Conservation (phyloP, 345 rosid genomes). For the Gossypium anomalum region DNA sequence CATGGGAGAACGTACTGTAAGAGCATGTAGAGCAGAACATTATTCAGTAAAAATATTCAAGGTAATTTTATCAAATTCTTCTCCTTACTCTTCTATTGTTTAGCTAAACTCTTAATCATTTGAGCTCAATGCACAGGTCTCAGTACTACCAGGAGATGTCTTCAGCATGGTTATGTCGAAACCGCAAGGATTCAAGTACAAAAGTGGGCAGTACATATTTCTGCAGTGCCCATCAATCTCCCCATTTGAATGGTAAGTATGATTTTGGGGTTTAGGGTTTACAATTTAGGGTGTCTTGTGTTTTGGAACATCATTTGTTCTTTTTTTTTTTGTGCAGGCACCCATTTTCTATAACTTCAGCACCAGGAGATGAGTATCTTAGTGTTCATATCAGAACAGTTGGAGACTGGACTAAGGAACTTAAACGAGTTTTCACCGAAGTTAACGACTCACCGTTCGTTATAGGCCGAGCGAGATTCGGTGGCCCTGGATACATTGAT, state of each 20-base stretch:
- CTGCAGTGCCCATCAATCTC: conserved; percentile 81
- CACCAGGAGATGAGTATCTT: conserved; percentile 78
- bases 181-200: conserved; percentile 87
- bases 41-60: conserved; percentile 62
- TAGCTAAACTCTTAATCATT: background rate
- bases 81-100: background rate
- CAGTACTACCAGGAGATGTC: conserved; percentile 82
- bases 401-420: conserved; percentile 93
- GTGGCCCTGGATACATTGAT: conserved; percentile 36
- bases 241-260: conserved; percentile 73
- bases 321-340: conserved; percentile 41
- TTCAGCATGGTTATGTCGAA: conserved; percentile 79
- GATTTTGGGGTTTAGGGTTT: background rate
- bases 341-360: conserved; percentile 91
- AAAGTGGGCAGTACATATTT: conserved; percentile 92
- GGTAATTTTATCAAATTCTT: conserved; percentile 34
- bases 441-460: conserved; percentile 46
- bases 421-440: conserved; percentile 61
- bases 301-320: background rate
- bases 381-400: conserved; percentile 88
- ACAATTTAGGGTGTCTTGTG: background rate
- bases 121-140: conserved; percentile 41
- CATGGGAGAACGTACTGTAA: conserved; percentile 60
- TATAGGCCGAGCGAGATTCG: conserved; percentile 59
- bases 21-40: conserved; percentile 75